Base-by-base conservation (phyloP, 768 basidiomycete genomes). In the Phlebiopsis flavidoalba region DNA sequence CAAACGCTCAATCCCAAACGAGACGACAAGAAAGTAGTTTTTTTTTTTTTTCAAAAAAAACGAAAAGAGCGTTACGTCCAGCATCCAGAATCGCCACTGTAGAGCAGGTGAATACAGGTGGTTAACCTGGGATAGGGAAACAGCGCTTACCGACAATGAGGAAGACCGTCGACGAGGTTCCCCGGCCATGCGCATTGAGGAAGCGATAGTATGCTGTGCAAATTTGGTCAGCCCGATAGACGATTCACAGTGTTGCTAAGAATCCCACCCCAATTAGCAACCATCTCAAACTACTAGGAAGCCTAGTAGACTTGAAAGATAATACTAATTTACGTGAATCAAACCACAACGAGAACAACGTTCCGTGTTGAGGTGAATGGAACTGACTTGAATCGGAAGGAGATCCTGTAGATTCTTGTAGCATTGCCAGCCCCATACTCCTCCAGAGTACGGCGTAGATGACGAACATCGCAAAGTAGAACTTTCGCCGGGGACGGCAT, bases 21-120 rank as follows among this genome's bases (percentile, higher is more conserved):
- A 88, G 24, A 98, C 95, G 49, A 98, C 87, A 21, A 98, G 79
- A 21, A 99, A 80, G 80, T n/a, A n/a, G n/a, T n/a, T n/a, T n/a
- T n/a, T n/a, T n/a, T n/a, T n/a, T n/a, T n/a, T n/a, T n/a, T n/a
- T n/a, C n/a, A 98, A 84, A 76, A 98, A 98, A 77, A 98, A 95
- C 1, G 93, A 95, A 71, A n/a, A 95, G 80, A 1, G 94, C 91
- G 69, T 98, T 98, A 50, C 97, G 78, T 6, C 91, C 95, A 8
- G 97, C 96, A 67, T 98, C 95, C 48, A 98, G 77, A 61, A 95
- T 92, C n/a, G 95, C 90, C 45, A 96, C 94, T 92, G 63, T 35
- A 58, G 7, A 21, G n/a, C n/a, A 22, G 3, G 19, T 53, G 22
- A 45, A 49, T 17, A 11, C 31, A 10, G n/a, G 52, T 46, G 4